Base-by-base conservation (phyloP, 2,329 filamentous ascomycete species). In the Botrytis galanthina region DNA sequence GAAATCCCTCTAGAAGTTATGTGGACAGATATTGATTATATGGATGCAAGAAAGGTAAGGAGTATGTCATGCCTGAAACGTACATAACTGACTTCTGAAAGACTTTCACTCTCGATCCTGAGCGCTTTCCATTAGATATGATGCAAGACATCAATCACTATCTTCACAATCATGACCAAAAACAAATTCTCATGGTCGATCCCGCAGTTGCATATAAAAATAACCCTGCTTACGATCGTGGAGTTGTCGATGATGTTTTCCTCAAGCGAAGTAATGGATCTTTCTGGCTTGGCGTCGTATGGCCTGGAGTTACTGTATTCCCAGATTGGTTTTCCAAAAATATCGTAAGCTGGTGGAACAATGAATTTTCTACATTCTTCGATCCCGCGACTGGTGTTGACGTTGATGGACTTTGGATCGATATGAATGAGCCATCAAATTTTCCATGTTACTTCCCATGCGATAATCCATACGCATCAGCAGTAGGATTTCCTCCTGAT, bases 131-230 rank as follows among this genome's bases (percentile, higher is more conserved):
- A 0, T 79, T 92, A 9, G 73, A 84, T 0, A 86, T 87, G 80
- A 87, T 94, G 84, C 89, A 88, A 54, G 87, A 91, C 76, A 82
- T 94, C 1, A 89, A 92, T 35, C 84, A 87, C 51, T 88, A 91
- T 35, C 85, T 96, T 0, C 92, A 94, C 78, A 81, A 83, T 10
- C 86, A 89, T 73, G 82, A 92, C 60, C 92, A 94, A 80, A 87
- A 92, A 64, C 93, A 93, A 76, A 87, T 93, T 44, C 83, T 95
- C 64, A 96, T 96, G 89, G 91, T 95, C 1, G 93, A 96, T 77
- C 91, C 91, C 3, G 89, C 89, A 1, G 84, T 86, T 29, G 85
- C 87, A 51, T 86, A 87, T 74, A 82, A 78, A 73, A 66, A 89
- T 75, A 90, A 89, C 76, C 76, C 79, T 2, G 82, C 87, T 1